A percentile compares a stretch with the other conserved stretches of the same genome.
Conservation (phyloP, 2,329 filamentous ascomycete genomes). For the Talaromyces verruculosus region DNA sequence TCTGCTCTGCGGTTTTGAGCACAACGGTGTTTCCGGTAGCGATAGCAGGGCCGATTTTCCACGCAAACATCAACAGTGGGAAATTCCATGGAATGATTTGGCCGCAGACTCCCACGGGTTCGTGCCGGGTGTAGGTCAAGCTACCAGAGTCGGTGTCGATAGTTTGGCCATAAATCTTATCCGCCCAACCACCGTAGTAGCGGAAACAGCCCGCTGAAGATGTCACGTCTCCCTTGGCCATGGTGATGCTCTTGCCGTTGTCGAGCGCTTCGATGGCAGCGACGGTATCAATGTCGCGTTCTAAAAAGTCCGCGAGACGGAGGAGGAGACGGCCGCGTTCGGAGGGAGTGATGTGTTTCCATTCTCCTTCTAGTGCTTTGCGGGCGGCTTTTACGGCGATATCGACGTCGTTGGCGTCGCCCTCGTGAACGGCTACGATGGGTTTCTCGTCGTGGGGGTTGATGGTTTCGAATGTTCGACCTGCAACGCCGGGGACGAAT, state of each 20-base stretch:
- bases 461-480: constrained; percentile 88
- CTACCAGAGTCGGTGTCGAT: constrained; percentile 75
- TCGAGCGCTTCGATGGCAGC: constrained; percentile 79
- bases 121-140: constrained; percentile 79
- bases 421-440: constrained; percentile 80
- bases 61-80: constrained; percentile 78
- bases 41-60: constrained; percentile 81
- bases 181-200: constrained; percentile 81
- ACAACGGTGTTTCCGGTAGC: constrained; percentile 63
- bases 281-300: constrained; percentile 74
- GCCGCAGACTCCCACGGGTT: constrained; percentile 78
- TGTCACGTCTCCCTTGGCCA: constrained; percentile 68
- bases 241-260: constrained; percentile 46
- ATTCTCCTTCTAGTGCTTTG: constrained; percentile 75
- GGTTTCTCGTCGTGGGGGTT: constrained; percentile 84
- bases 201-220: constrained; percentile 70
- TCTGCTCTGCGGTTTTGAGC: constrained; percentile 67
- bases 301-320: constrained; percentile 77
- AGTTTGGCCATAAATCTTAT: constrained; percentile 89
- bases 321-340: constrained; percentile 67
- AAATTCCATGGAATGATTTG: constrained; percentile 94
- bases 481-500: constrained; percentile 78
- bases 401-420: constrained; percentile 74
- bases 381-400: constrained; percentile 81
- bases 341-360: constrained; percentile 67